These are phyloP conservation scores for Dalbergia cochinchinensis DNA, from an alignment of 306 rosid species.

Conservation along the genomic window DNA sequence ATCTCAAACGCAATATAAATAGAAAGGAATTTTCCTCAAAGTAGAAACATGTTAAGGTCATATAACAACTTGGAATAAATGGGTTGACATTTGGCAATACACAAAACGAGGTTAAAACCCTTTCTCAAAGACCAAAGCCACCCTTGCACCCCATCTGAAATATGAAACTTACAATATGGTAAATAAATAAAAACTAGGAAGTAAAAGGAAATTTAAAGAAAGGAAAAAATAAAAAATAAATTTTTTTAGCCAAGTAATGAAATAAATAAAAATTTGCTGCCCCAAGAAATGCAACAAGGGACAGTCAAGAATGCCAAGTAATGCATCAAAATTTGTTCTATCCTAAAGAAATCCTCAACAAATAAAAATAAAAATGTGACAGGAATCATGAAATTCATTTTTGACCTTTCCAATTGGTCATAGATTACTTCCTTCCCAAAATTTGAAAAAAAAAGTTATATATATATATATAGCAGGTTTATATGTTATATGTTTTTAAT, in stretches of 20 bases:
- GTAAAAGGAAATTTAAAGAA: not conserved
- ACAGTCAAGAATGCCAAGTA: constrained; percentile 10
- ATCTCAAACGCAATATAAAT: constrained; percentile 10
- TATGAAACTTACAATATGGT: no score
- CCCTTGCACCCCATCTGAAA: no score
- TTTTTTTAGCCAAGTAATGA: no score
- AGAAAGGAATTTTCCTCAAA: not conserved
- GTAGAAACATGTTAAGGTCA: constrained; percentile 15
- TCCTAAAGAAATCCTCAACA: constrained; percentile 33
- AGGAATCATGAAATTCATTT: not conserved
- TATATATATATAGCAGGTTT: no score
- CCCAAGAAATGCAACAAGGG: constrained; percentile 5
- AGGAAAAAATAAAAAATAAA: not conserved
- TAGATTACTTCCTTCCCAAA: no score
- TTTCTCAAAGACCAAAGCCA: no score
- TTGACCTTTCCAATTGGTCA: not conserved
- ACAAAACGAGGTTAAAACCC: no score
- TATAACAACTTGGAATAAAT: no score
- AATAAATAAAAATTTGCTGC: not conserved
- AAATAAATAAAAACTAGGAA: not conserved
- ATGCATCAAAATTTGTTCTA: constrained; percentile 8
- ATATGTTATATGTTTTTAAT: no score
- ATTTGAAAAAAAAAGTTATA: no score
- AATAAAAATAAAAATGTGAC: constrained; percentile 4
- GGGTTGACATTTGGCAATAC: no score